phyloP scores from a whole-genome alignment of 2,329 filamentous ascomycete species.

The Didymella pomorum region DNA sequence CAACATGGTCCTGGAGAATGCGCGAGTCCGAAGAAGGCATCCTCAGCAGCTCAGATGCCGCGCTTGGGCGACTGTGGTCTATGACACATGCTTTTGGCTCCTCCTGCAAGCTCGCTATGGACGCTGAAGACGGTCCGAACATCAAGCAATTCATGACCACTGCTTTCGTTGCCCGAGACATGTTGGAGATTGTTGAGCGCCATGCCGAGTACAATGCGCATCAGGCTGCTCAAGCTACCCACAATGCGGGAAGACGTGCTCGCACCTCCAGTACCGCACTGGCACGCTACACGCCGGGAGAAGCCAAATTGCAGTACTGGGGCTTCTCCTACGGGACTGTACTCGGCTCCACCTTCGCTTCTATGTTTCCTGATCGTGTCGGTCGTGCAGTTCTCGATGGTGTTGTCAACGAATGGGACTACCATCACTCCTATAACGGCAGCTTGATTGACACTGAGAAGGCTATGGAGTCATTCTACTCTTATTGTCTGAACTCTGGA shows the following conservation, averaged over 20 bases:
- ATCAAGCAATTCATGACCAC: constrained; percentile 57
- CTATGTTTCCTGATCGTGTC: constrained; percentile 51
- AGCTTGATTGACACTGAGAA: constrained; percentile 57
- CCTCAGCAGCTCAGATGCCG: constrained; percentile 53
- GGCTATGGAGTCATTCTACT: constrained; percentile 55
- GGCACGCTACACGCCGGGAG: constrained; percentile 14
- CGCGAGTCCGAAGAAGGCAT: constrained; percentile 50
- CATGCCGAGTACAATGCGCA: constrained; percentile 49
- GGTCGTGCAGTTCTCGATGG: constrained; percentile 54
- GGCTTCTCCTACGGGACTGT: constrained; percentile 61
- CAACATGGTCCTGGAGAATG: constrained; percentile 49
- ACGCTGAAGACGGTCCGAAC: constrained; percentile 40
- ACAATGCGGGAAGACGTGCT: background rate
- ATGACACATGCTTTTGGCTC: constrained; percentile 50
- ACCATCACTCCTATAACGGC: constrained; percentile 48
- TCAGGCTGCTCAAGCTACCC: constrained; percentile 10
- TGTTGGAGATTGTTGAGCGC: constrained; percentile 58
- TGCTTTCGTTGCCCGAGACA: constrained; percentile 58
- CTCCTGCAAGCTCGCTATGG: constrained; percentile 38
- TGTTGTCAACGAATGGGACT: constrained; percentile 52
- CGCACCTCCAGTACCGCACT: constrained; percentile 8
- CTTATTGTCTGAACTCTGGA: constrained; percentile 54
- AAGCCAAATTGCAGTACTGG: constrained; percentile 53
- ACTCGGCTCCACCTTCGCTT: constrained; percentile 49
- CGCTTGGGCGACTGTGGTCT: constrained; percentile 53